Base-by-base conservation (phyloP, 2,329 filamentous ascomycete species). In the Nannizziopsis barbatae region DNA sequence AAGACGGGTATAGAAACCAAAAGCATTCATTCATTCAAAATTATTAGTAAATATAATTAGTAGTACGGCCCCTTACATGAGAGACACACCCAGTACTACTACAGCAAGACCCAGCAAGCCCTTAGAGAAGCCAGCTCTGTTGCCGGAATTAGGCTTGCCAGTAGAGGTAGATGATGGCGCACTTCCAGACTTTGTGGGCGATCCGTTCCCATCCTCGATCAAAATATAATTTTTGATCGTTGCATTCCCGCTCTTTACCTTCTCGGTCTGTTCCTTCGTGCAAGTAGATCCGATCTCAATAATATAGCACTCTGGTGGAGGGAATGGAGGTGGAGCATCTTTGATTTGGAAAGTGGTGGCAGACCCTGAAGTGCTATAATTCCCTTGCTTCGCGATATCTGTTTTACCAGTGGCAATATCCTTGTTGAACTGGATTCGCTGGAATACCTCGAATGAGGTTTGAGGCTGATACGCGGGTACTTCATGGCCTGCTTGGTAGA, bases 351-450 rank as follows among this genome's bases (percentile, higher is more conserved):
- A 70, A 17, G 65, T 69, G 56, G 2, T 45, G 14, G 31, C 3
- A 7, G 63, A 68, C 2, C 63, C 71, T 51, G 61, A 41, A 1
- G 67, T 71, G 3, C 62, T 60, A 49, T 74, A 73, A 3, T 56
- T 56, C 8, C 52, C 51, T 50, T 65, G 60, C 4, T 55, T 45
- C 61, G 69, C 0, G 7, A 66, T 71, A 5, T 64, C 62, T 1
- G 69, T 57, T 36, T 67, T 68, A 0, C 78, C 77, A 2, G 76
- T 80, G 0, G 75, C 72, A 42, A 81, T 66, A 50, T 79, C 76
- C 9, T 62, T 65, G 42, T 72, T 70, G 44, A 71, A 65, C 42
- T 76, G 66, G 0, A 70, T 68, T 5, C 76, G 73, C 15, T 69
- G 64, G 59, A 79, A 79, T 41, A 79, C 72, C 51, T 73, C 63